These are phyloP conservation scores for Penicillium italicum DNA, from an alignment of 2,329 filamentous ascomycete species.

Conservation along the genomic window DNA sequence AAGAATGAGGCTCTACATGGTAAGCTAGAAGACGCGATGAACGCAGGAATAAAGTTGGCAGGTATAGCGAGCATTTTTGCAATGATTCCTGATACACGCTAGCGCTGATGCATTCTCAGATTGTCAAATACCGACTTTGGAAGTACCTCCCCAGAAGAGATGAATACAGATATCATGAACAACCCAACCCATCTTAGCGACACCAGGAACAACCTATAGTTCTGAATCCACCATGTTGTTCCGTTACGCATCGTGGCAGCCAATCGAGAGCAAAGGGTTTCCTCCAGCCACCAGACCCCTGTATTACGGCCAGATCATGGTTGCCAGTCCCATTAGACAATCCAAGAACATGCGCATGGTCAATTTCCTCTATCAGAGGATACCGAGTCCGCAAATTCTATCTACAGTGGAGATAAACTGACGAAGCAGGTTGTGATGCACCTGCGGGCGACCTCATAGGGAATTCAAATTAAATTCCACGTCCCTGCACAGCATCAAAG, in stretches of 20 bases:
- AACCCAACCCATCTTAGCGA: background rate
- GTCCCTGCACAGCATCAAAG: background rate
- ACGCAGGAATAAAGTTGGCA: background rate
- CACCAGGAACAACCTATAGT: background rate
- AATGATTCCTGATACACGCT: background rate
- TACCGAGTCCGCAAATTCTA: slow-evolving; percentile 4
- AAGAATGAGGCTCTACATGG: background rate
- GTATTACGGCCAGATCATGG: slow-evolving; percentile 22
- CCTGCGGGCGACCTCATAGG: slow-evolving; percentile 3
- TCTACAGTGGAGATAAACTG: background rate
- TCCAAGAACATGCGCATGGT: slow-evolving; percentile 5
- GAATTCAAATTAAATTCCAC: slow-evolving; percentile 10
- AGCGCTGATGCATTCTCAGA: background rate
- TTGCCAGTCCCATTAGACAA: slow-evolving; percentile 8
- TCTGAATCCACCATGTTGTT: background rate
- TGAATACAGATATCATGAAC: background rate
- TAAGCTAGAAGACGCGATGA: background rate
- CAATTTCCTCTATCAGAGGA: slow-evolving; percentile 9
- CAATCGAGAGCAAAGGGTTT: slow-evolving; percentile 11
- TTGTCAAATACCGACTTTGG: background rate
- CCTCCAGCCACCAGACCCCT: slow-evolving; percentile 12
- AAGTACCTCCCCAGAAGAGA: background rate
- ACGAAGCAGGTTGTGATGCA: slow-evolving; percentile 7
- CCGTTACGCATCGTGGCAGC: slow-evolving; percentile 21
- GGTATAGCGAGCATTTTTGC: background rate